Evolutionary conservation across 805 yeast genomes (phyloP), one percentile per base, ranked within the genome.

Genomic region (Candida palmyrensis): DNA sequence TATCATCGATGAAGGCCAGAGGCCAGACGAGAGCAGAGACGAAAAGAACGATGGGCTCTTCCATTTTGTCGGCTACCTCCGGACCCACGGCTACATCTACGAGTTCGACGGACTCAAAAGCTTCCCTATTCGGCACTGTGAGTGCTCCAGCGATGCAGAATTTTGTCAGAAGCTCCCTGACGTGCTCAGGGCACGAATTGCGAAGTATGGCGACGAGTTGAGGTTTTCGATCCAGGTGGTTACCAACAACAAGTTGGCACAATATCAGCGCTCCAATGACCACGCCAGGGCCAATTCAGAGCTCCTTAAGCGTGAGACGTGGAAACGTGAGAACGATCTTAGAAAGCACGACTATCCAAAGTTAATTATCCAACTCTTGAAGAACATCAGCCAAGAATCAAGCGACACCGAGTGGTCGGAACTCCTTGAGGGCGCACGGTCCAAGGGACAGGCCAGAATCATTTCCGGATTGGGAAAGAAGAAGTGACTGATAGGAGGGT

Each of bases 91-190:
- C 18, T 48, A 50, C 20, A 57, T 79, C 10, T 75, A 73, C 47
- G 86, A 79, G 46, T 55, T 79, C 30, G 86, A 79, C 48, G 86
- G 86, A 2, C 58, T 79, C 32, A 74, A 72, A 36, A 58, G 56
- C 15, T 66, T 52, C 28, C 83, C 85, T 2, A 75, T 79, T 25
- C 56, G 53, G 32, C 84, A 78, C 45, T 58, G 37, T 2, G 50
- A 48, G 3, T 68, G 77, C 40, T 42, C 43, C 2, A 44, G 50
- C 11, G 59, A 60, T 5, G 66, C 66, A 11, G 72, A 71, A 30
- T 66, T 73, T 30, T 51, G 55, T 25, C 50, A 49, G 25, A 61
- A 65, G 40, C 46, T 75, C 12, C 69, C 76, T 5, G 44, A 47
- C 7, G 73, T 76, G 2, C 47, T 79, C 8, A 58, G 51, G 35